These are phyloP conservation scores for Mycena albidolilacea DNA, from an alignment of 768 basidiomycete species.

Conservation along the genomic window DNA sequence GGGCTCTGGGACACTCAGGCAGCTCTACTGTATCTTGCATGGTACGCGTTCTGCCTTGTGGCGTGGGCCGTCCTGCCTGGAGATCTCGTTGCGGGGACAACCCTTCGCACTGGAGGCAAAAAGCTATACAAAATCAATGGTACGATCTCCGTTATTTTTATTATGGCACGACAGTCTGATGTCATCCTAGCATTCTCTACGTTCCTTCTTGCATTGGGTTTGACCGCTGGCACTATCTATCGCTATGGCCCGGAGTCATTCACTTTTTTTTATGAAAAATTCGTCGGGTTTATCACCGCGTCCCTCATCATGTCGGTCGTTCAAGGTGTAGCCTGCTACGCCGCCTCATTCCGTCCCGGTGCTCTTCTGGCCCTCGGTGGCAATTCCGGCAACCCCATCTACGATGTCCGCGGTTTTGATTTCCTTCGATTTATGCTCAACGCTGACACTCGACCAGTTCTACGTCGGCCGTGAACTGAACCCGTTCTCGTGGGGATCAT, in stretches of 20 bases:
- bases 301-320: constrained; percentile 82
- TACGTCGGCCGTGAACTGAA: constrained; percentile 97
- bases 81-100: constrained; percentile 78
- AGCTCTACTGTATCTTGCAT: constrained; percentile 80
- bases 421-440: background rate
- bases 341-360: constrained; percentile 74
- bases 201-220: constrained; percentile 83
- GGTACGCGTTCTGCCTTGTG: constrained; percentile 91
- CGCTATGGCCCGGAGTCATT: constrained; percentile 85
- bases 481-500: constrained; percentile 78
- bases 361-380: constrained; percentile 93
- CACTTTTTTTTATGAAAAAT: constrained; percentile 94
- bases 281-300: constrained; percentile 90
- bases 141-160: constrained; percentile 52
- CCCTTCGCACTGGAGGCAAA: constrained; percentile 80
- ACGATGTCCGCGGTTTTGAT: constrained; percentile 79
- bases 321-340: constrained; percentile 83
- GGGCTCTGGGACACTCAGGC: constrained; percentile 90
- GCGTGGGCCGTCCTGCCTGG: constrained; percentile 87
- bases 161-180: constrained; percentile 6
- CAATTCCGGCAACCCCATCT: constrained; percentile 88
- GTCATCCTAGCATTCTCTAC: constrained; percentile 86
- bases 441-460: constrained; percentile 66
- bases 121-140: constrained; percentile 97
- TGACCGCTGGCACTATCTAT: constrained; percentile 77